A percentile compares a stretch with the other conserved stretches of the same genome.
Evolutionary conservation across 257 asterid species (phyloP).

Genomic region (Buddleja alternifolia): DNA sequence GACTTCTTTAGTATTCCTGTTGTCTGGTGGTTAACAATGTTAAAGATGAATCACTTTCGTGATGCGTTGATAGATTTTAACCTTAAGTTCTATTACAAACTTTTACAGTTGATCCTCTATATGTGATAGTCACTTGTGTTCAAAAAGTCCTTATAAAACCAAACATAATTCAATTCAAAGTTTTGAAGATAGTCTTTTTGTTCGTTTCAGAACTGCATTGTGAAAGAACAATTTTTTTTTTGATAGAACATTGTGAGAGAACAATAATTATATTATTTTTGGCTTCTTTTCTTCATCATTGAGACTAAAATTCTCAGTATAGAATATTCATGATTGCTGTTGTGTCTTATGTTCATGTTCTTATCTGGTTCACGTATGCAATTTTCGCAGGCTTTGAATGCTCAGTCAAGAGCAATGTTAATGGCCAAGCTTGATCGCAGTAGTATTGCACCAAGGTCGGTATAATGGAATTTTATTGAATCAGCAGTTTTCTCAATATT

Average conservation of each 20-base stretch:
- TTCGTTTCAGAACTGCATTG: no score
- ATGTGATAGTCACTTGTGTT: background rate
- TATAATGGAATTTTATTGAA: no score
- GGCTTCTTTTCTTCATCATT: background rate
- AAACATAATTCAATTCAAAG: background rate
- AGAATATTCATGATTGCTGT: no score
- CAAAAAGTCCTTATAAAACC: background rate
- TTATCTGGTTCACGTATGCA: constrained; percentile 10
- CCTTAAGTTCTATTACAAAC: no score
- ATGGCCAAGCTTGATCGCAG: no score
- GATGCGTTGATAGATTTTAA: no score
- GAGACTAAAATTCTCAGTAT: background rate
- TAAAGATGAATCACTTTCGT: no score
- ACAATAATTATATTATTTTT: background rate
- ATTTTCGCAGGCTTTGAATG: constrained; percentile 75
- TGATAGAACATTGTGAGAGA: background rate
- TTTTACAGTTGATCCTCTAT: no score
- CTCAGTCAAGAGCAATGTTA: no score
- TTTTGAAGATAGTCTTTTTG: background rate
- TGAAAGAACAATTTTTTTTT: no score
- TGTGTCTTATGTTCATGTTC: constrained; percentile 1
- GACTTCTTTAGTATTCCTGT: background rate
- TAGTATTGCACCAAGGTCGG: no score
- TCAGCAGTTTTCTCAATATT: no score
- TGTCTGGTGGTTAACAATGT: background rate